Evolutionary conservation across 495 filamentous ascomycete genomes (phyloP), one percentile per base, ranked within the genome.

Genomic region (Penicillium angulare): DNA sequence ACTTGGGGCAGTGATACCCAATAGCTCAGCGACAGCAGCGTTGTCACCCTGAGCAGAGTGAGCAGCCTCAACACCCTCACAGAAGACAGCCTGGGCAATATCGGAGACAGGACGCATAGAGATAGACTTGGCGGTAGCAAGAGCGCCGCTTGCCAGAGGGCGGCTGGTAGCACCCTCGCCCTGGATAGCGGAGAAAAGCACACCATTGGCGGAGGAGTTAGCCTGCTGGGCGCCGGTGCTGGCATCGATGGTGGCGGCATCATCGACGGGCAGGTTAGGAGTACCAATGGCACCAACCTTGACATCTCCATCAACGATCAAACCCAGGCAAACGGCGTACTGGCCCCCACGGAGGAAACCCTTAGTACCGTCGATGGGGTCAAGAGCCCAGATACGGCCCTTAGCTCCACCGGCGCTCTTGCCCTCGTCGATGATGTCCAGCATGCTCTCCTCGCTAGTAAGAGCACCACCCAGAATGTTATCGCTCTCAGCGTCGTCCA

Each of bases 321-420:
- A 71, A 26, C 81, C 93, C 1, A 99, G 79, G 66, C 91, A 96
- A 23, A 99, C 89, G 18, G 93, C 93, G 64, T 99, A 99, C 72
- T 99, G 93, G 15, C 90, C 93, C n/a, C 95, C 95, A 41, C 93
- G 80, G 43, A 99, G 76, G 72, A 99, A 99, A 21, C 93, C 93
- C 69, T 95, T 93, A 47, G 93, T 99, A 38, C 93, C 93, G 68
- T 99, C 93, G 50, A 99, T 95, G 31, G 93, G 93, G 71, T 99
- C 93, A 40, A 99, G 78, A 16, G 93, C 89, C 93, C 93, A 99
- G 69, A 97, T 90, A 51, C 93, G 79, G 21, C 93, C 93, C 57
- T 79, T 80, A 39, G 76, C 55, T 16, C 93, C 93, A 52, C 95
- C 93, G 34, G 79, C 68, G 61, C 87, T 90, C 52, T 86, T 86